Base-by-base conservation (phyloP, 1,284 basidiomycete species). In the Peniophora sp. region DNA sequence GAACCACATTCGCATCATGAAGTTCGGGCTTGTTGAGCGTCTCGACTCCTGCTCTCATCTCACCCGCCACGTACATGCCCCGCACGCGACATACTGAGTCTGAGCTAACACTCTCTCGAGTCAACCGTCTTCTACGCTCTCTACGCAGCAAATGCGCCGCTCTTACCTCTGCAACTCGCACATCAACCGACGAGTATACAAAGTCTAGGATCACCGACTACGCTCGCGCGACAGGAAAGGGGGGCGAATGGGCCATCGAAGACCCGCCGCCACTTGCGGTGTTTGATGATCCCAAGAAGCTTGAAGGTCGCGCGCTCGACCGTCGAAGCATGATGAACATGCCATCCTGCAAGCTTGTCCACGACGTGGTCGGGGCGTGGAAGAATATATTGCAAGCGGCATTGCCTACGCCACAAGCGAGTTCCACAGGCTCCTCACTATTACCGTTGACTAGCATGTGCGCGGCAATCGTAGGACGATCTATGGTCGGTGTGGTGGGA, bases 101-200 rank as follows among this genome's bases (percentile, higher is more conserved):
- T 15, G n/a, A 67, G 27, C 63, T 75, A 42, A 68, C 73, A 1
- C 66, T 68, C 8, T 67, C 74, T n/a, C 71, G 72, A 17, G 69
- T 80, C 52, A 73, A 72, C 52, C 74, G 80, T 37, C 64, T 81
- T 3, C 62, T 83, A 20, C 66, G 80, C 49, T 76, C 81, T 23
- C 65, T 83, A 34, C 73, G 76, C 44, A 74, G 67, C 54, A 78
- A 76, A 62, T 81, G 78, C 56, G 61, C 63, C 20, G 61, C 63
- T 37, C 61, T 81, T 11, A 66, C 68, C 14, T 57, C 61, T 5
- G 56, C 59, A 18, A 34, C 61, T n/a, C 5, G n/a, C 39, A 17
- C 39, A n/a, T 22, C 39, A 6, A n/a, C 23, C 42, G 47, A 10
- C 53, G 58, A 39, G 48, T 56, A n/a, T 47, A 61, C 22, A 5